These are phyloP conservation scores for Trichomonascus vanleenenianus DNA, from an alignment of 805 yeast species.

Conservation along the genomic window DNA sequence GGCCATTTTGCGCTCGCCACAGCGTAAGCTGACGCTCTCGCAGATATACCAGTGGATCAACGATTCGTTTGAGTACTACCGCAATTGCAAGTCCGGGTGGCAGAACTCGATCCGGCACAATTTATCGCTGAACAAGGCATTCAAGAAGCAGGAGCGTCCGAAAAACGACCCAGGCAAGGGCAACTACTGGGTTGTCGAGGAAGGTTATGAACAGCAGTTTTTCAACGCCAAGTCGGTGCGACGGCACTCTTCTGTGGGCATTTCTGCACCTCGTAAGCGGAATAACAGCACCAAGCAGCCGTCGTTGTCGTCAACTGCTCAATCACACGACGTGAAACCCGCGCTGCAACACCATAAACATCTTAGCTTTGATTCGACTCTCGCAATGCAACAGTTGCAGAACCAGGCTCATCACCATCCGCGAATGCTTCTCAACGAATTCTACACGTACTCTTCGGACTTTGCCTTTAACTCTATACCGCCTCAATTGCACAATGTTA, in stretches of 20 bases:
- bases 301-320: neutral
- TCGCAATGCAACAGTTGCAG: too few relatives aligned
- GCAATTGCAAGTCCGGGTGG: constrained; percentile 88
- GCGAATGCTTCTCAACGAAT: too few relatives aligned
- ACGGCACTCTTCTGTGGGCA: neutral
- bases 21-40: constrained; percentile 61
- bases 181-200: constrained; percentile 86
- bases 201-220: constrained; percentile 78
- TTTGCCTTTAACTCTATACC: neutral
- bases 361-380: neutral
- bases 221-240: constrained; percentile 30
- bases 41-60: constrained; percentile 93
- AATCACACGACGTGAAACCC: neutral
- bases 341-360: neutral
- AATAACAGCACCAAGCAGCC: neutral
- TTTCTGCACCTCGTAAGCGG: too few relatives aligned
- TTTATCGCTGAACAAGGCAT: constrained; percentile 85
- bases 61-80: constrained; percentile 74
- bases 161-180: constrained; percentile 51
- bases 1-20: constrained; percentile 79
- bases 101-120: constrained; percentile 96
- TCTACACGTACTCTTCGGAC: too few relatives aligned
- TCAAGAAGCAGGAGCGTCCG: constrained; percentile 82
- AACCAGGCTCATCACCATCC: too few relatives aligned
- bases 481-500: neutral